phyloP scores from a whole-genome alignment of 2,329 filamentous ascomycete species.

The Ceratocystis papillata region DNA sequence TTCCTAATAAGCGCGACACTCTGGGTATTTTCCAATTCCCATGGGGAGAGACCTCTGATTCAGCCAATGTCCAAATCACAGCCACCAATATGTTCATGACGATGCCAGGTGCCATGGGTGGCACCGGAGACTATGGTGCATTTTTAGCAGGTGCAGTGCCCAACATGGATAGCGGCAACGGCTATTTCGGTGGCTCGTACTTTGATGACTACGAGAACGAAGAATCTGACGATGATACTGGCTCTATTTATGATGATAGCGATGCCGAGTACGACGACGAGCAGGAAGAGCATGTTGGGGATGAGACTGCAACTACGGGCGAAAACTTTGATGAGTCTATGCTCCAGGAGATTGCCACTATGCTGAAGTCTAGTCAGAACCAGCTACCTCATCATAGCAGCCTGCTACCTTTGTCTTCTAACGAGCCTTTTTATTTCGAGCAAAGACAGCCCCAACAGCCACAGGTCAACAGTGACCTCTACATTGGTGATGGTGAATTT shows the following conservation, averaged over 20 bases:
- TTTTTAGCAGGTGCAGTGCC: constrained; percentile 30
- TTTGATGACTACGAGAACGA: constrained; percentile 52
- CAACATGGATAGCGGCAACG: constrained; percentile 34
- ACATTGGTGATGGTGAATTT: background rate
- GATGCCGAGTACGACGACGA: constrained; percentile 29
- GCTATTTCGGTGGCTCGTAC: constrained; percentile 37
- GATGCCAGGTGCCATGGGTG: constrained; percentile 44
- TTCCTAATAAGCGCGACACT: constrained; percentile 47
- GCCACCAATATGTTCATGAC: constrained; percentile 34
- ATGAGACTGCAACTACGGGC: constrained; percentile 34
- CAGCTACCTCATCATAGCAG: constrained; percentile 40
- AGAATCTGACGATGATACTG: constrained; percentile 34
- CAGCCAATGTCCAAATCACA: constrained; percentile 37
- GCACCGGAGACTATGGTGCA: constrained; percentile 29
- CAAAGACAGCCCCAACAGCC: background rate
- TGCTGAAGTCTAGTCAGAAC: constrained; percentile 43
- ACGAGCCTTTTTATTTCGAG: constrained; percentile 27
- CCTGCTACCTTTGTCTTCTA: constrained; percentile 34
- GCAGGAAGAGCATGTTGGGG: constrained; percentile 31
- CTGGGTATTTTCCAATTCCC: constrained; percentile 56
- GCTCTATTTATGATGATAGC: constrained; percentile 29
- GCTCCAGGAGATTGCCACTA: constrained; percentile 52
- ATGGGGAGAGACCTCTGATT: constrained; percentile 54
- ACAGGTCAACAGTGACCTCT: background rate
- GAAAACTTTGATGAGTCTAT: constrained; percentile 52